Conservation (phyloP, 1,139 yeast genomes). For the Yamadazyma pseudoaaseri region DNA sequence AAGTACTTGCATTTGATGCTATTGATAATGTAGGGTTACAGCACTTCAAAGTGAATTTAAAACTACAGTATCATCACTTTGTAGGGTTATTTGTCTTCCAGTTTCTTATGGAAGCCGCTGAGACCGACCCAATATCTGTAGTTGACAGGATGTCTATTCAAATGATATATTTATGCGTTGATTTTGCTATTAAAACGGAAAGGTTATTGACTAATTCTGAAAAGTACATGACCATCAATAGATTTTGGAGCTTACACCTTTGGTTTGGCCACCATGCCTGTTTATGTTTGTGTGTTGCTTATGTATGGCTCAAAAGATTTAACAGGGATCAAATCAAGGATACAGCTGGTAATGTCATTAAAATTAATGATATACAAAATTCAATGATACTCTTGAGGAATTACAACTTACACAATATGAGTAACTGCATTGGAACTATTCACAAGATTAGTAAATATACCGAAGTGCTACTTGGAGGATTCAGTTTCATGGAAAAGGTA, state of each 20-base stretch:
- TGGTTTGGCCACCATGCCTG: constrained; percentile 1
- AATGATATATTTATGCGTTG: not conserved
- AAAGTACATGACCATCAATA: not conserved
- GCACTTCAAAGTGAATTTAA: constrained; percentile 1
- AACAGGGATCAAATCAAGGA: not conserved
- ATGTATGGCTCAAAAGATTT: constrained; percentile 4
- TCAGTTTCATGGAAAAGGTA: constrained; percentile 4
- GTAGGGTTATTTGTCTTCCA: not conserved
- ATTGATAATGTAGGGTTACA: not conserved
- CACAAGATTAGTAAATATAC: constrained; percentile 4
- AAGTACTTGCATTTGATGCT: constrained; percentile 1
- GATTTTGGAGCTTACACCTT: constrained; percentile 1
- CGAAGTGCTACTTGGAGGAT: constrained; percentile 5
- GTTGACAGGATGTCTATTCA: not conserved
- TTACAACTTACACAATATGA: constrained; percentile 3
- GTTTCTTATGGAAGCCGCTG: not conserved
- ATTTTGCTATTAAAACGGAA: not conserved
- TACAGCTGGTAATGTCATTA: not conserved
- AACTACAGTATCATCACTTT: not conserved
- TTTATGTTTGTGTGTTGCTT: constrained; percentile 5
- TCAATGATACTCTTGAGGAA: constrained; percentile 5
- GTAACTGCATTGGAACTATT: constrained; percentile 3
- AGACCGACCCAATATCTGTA: not conserved
- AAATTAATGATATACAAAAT: not conserved
- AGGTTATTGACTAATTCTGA: not conserved